phyloP scores from a whole-genome alignment of 805 yeast genomes.

The Wickerhamiella shivajii region DNA sequence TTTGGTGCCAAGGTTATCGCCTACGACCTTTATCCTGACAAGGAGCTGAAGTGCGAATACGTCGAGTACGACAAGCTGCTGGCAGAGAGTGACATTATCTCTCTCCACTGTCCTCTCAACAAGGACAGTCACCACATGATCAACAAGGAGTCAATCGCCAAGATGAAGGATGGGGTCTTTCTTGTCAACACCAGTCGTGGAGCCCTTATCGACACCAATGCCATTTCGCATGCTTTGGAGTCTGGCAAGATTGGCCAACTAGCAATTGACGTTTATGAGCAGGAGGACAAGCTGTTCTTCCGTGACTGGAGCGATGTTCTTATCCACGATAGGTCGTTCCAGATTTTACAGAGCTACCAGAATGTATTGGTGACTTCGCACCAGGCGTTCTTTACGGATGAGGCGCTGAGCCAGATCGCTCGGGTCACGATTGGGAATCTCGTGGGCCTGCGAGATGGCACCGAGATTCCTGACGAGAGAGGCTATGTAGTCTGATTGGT shows the following conservation, averaged over 20 bases:
- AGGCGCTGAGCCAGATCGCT: no score
- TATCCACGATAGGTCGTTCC: conserved; percentile 34
- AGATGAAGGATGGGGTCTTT: conserved; percentile 39
- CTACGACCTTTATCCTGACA: conserved; percentile 35
- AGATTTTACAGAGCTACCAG: conserved; percentile 19
- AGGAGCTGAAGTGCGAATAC: conserved; percentile 33
- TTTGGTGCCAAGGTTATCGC: conserved; percentile 36
- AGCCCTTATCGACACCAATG: conserved; percentile 39
- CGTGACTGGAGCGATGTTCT: conserved; percentile 30
- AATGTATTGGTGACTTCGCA: conserved; percentile 4
- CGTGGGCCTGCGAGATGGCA: no score
- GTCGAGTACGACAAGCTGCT: conserved; percentile 37
- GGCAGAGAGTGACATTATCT: conserved; percentile 33
- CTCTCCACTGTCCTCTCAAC: conserved; percentile 38
- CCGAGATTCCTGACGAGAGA: no score
- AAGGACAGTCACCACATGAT: conserved; percentile 35
- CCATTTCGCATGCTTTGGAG: conserved; percentile 32
- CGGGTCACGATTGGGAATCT: no score
- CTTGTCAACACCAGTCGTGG: conserved; percentile 50
- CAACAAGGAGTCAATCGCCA: conserved; percentile 30
- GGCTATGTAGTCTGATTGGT: no score
- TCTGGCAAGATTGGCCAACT: conserved; percentile 36
- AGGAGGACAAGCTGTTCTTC: conserved; percentile 43
- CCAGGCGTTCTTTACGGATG: no score
- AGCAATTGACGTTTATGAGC: conserved; percentile 45